Percentiles rank a stretch among this genome's conserved stretches.
These are phyloP conservation scores for Flagelloscypha sp. DNA, from an alignment of 768 basidiomycete genomes.

Conservation along the genomic window DNA sequence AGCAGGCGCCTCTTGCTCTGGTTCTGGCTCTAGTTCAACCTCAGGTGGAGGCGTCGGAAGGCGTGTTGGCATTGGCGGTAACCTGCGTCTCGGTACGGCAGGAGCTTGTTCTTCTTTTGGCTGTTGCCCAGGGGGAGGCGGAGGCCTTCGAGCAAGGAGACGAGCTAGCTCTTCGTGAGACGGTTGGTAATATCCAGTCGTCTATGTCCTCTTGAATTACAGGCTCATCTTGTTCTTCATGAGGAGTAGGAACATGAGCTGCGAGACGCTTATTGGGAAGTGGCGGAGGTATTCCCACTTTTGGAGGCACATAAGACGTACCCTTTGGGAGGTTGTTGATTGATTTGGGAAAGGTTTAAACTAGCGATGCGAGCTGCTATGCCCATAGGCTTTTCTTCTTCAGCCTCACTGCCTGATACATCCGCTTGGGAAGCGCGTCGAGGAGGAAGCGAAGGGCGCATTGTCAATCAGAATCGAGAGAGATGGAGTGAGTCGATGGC, in stretches of 20 bases:
- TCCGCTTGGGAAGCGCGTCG: too few relatives aligned
- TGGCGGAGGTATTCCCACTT: not conserved
- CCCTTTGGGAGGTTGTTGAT: conserved; percentile 6
- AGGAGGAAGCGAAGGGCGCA: too few relatives aligned
- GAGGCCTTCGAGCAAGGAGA: not conserved
- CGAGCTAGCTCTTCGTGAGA: conserved; percentile 7
- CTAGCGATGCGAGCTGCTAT: conserved; percentile 26
- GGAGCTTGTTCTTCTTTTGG: too few relatives aligned
- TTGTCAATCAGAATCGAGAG: too few relatives aligned
- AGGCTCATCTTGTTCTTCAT: conserved; percentile 1
- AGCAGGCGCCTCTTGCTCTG: conserved; percentile 5
- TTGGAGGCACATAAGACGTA: too few relatives aligned
- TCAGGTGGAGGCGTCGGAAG: conserved; percentile 24
- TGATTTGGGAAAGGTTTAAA: conserved; percentile 19
- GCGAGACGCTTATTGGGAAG: conserved; percentile 11
- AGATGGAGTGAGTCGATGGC: too few relatives aligned
- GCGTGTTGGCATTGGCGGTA: conserved; percentile 23
- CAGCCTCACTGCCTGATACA: too few relatives aligned
- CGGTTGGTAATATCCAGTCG: not conserved
- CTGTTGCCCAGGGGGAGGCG: conserved; percentile 9
- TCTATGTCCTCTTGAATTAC: conserved; percentile 1
- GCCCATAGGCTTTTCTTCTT: conserved; percentile 4
- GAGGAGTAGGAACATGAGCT: not conserved
- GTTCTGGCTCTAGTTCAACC: conserved; percentile 16
- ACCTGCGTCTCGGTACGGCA: conserved; percentile 15